These are phyloP conservation scores for Macaranga tanarius DNA, from an alignment of 441 rosid species.

Conservation along the genomic window DNA sequence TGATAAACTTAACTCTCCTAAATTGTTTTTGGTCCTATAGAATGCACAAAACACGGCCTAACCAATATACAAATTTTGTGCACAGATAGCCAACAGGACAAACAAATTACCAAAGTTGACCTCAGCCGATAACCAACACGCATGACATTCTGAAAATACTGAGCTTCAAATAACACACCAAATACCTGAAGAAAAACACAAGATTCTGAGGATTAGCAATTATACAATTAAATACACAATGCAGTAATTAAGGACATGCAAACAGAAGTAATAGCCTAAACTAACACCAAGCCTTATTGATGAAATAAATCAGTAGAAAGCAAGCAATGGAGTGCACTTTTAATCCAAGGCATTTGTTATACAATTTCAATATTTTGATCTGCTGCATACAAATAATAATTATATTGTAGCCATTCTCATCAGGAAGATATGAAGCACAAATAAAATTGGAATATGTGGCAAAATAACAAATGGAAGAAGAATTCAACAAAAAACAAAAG, in stretches of 20 bases:
- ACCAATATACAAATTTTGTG: neutral
- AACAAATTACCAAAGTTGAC: slow-evolving; percentile 79
- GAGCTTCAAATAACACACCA: slow-evolving; percentile 94
- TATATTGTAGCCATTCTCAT: neutral
- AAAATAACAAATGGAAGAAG: neutral
- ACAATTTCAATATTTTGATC: neutral
- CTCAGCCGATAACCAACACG: slow-evolving; percentile 94
- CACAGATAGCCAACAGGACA: slow-evolving; percentile 22
- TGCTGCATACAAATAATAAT: neutral
- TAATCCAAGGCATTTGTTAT: neutral
- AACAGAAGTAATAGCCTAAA: neutral
- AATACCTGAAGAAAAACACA: slow-evolving; percentile 59
- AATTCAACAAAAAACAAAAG: neutral
- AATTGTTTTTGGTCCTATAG: neutral
- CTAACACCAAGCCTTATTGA: neutral
- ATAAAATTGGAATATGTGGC: neutral
- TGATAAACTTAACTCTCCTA: neutral
- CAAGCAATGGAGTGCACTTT: neutral
- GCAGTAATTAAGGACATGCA: neutral
- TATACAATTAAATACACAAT: neutral
- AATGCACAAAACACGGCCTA: neutral
- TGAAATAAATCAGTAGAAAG: neutral
- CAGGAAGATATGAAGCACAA: neutral
- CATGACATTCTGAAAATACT: slow-evolving; percentile 96
- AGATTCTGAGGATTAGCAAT: slow-evolving; percentile 12